These are phyloP conservation scores for maize (Zea mays) DNA, from an alignment of 176 grass and related monocot species.

Conservation along the genomic window Zm-B73-REFERENCE-NAM-5.0 NC_050103.1:167196501-167197000, in stretches of 20 bases:
- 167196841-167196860: not conserved
- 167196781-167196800: conserved; percentile 95
- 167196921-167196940: conserved; percentile 42
- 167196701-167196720: not conserved
- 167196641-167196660: not conserved
- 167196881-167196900: not conserved
- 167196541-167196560: too few species aligned
- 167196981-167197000: conserved; percentile 70
- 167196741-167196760: conserved; percentile 76
- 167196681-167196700: not conserved
- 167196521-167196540: not conserved
- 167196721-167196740: conserved; percentile 37
- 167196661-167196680: conserved; percentile 14
- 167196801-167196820: conserved; percentile 80
- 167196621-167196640: not conserved
- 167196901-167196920: conserved; percentile 24
- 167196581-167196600: not conserved
- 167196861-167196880: not conserved
- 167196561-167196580: not conserved
- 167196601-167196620: not conserved
- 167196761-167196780: conserved; percentile 93
- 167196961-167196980: conserved; percentile 66
- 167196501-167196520: not conserved
- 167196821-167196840: not conserved
- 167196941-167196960: conserved; percentile 60